These are phyloP conservation scores for Metschnikowia proteae DNA, from an alignment of 805 yeast species.

Conservation along the genomic window DNA sequence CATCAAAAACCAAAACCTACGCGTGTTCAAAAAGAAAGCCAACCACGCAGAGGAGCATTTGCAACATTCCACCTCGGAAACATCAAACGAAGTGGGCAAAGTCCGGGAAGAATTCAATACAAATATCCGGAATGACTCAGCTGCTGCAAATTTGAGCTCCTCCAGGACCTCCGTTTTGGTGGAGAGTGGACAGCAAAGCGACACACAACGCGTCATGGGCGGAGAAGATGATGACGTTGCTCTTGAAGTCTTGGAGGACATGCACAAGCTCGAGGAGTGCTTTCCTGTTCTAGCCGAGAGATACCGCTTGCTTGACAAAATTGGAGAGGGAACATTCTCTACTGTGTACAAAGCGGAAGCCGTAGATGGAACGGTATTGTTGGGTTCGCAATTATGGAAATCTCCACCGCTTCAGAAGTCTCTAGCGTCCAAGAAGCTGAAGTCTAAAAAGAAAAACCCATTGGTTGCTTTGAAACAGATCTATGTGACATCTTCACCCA, in stretches of 20 bases:
- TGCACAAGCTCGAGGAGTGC: slow-evolving; percentile 48
- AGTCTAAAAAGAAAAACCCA: slow-evolving; percentile 33
- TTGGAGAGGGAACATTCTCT: slow-evolving; percentile 67
- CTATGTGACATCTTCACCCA: slow-evolving; percentile 93
- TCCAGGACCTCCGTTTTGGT: neutral
- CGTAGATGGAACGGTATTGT: slow-evolving; percentile 34
- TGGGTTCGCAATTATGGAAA: slow-evolving; percentile 42
- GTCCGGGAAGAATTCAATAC: neutral
- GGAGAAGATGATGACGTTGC: slow-evolving; percentile 46
- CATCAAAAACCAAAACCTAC: slow-evolving; percentile 17
- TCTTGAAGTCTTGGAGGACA: slow-evolving; percentile 53
- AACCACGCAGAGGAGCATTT: neutral
- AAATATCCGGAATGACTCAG: neutral
- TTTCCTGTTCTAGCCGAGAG: slow-evolving; percentile 51
- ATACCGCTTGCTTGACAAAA: slow-evolving; percentile 51
- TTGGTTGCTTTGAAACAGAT: slow-evolving; percentile 88
- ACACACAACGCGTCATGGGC: neutral
- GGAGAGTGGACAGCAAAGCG: neutral
- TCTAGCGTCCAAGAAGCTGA: slow-evolving; percentile 7
- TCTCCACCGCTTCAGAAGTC: slow-evolving; percentile 40
- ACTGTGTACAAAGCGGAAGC: slow-evolving; percentile 63
- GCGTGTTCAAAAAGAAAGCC: slow-evolving; percentile 5
- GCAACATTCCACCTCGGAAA: neutral
- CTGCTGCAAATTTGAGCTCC: neutral
- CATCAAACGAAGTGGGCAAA: slow-evolving; percentile 4